Evolutionary conservation across 257 asterid species (phyloP).

Genomic region (Cruciata laevipes): DNA sequence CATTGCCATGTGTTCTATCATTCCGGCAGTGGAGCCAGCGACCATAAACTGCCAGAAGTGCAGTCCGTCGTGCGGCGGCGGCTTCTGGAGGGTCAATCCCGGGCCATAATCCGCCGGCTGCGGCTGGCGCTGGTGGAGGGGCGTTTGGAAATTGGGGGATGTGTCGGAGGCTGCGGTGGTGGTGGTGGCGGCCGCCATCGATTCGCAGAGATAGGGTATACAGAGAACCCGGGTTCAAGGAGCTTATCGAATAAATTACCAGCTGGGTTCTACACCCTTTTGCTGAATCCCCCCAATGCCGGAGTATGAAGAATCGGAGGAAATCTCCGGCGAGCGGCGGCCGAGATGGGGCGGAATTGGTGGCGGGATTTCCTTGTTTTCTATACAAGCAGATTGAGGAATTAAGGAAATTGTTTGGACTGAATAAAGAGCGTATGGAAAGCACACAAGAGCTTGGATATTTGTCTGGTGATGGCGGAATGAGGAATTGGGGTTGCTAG

Average conservation of each 20-base stretch:
- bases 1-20: conserved; percentile 97
- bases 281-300: neutral
- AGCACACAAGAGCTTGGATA: neutral
- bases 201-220: neutral
- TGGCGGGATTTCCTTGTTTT: neutral
- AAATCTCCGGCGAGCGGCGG: conserved; percentile 5
- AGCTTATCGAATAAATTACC: neutral
- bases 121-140: conserved; percentile 28
- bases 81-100: conserved; percentile 25
- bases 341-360: neutral
- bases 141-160: conserved; percentile 58
- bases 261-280: neutral
- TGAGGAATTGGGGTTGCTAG: neutral
- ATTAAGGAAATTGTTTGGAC: neutral
- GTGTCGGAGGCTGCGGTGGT: conserved; percentile 30
- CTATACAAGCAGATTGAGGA: neutral
- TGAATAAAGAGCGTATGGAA: neutral
- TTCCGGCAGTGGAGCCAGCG: conserved; percentile 87
- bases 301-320: neutral
- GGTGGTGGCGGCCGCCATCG: conserved; percentile 50
- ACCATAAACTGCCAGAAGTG: conserved; percentile 88
- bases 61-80: conserved; percentile 73
- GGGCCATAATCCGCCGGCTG: conserved; percentile 43
- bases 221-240: neutral
- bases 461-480: neutral